Conservation (phyloP, 352 stramenopile genomes). For the Plasmopara muralis region DNA sequence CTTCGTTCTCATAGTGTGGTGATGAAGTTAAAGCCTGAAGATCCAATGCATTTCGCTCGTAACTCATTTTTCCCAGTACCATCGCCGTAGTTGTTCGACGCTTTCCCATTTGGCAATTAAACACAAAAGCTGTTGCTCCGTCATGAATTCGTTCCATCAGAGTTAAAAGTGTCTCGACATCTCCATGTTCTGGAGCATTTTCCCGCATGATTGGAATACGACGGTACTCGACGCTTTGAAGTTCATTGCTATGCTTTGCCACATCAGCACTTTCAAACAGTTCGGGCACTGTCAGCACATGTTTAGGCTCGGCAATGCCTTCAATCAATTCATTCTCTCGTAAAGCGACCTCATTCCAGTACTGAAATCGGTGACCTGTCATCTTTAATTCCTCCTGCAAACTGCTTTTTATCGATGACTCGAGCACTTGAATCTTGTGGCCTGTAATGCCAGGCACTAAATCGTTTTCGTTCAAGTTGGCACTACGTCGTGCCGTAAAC, state of each 20-base stretch:
- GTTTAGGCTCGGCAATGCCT: conserved; percentile 30
- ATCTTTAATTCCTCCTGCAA: conserved; percentile 57
- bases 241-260: conserved; percentile 19
- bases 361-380: conserved; percentile 54
- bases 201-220: conserved; percentile 76
- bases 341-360: conserved; percentile 68
- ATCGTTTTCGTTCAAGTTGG: conserved; percentile 81
- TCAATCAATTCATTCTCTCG: conserved; percentile 58
- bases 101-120: conserved; percentile 87
- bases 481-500: conserved; percentile 64
- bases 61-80: conserved; percentile 62
- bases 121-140: conserved; percentile 67
- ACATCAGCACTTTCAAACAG: conserved; percentile 49
- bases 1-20: conserved; percentile 7
- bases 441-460: conserved; percentile 74
- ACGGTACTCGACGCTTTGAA: conserved; percentile 54
- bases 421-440: conserved; percentile 74
- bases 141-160: conserved; percentile 38
- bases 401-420: conserved; percentile 75
- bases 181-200: conserved; percentile 69
- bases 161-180: conserved; percentile 64
- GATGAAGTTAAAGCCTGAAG: conserved; percentile 4
- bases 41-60: conserved; percentile 33
- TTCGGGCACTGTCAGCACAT: conserved; percentile 60
- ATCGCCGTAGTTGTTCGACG: conserved; percentile 74